These are phyloP conservation scores for Picea sitchensis DNA, from an alignment of 75 land plant species.

Conservation along the genomic window DNA sequence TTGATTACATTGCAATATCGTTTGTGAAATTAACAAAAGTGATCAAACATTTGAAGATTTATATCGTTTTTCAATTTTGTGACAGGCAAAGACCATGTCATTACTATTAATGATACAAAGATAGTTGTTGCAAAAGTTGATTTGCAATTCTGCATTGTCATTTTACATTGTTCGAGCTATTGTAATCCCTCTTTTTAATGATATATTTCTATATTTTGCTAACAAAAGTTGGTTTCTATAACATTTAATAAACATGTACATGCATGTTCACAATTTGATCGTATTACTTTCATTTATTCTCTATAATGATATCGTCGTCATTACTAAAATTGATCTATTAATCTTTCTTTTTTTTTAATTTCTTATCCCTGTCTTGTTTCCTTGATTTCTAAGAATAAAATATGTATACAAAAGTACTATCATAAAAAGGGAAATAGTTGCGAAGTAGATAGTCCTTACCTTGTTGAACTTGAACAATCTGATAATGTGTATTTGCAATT, in stretches of 20 bases:
- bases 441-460: too few species aligned
- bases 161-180: neutral
- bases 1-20: slow-evolving; percentile 39
- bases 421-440: too few species aligned
- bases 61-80: slow-evolving; percentile 25
- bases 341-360: too few species aligned
- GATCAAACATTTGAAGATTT: slow-evolving; percentile 32
- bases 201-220: neutral
- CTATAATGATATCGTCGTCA: slow-evolving; percentile 37
- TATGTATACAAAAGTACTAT: too few species aligned
- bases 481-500: too few species aligned
- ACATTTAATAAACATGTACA: neutral
- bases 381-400: too few species aligned
- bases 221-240: neutral
- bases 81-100: neutral
- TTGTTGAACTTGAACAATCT: too few species aligned
- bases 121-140: neutral
- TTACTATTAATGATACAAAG: neutral
- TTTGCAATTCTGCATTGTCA: neutral
- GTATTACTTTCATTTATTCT: neutral
- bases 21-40: slow-evolving; percentile 37
- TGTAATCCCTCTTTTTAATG: neutral
- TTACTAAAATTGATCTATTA: slow-evolving; percentile 72
- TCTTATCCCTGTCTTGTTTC: too few species aligned
- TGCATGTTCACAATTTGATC: neutral